Percentiles rank a stretch among this genome's conserved stretches.
Conservation (phyloP, 768 basidiomycete genomes). For the Daedaleopsis nitida region DNA sequence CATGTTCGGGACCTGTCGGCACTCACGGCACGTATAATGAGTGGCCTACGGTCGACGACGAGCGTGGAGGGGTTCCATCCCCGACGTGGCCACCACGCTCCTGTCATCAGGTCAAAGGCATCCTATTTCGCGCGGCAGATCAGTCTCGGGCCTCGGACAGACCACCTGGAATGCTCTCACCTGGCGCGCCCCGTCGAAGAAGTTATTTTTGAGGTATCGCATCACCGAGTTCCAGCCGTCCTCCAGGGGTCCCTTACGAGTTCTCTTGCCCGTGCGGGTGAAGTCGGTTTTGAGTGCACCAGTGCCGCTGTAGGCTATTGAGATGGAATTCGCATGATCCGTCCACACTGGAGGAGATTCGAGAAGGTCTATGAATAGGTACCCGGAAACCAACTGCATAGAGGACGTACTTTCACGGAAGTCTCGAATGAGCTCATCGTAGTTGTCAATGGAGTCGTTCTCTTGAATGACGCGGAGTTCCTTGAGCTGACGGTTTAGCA, state of each 20-base stretch:
- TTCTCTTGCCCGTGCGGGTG: conserved; percentile 90
- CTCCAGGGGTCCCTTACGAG: conserved; percentile 74
- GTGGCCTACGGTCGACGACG: conserved; percentile 77
- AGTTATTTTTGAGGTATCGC: conserved; percentile 95
- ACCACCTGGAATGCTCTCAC: conserved; percentile 34
- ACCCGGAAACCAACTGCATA: not conserved
- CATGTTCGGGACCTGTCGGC: conserved; percentile 6
- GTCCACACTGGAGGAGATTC: conserved; percentile 93
- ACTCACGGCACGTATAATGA: conserved; percentile 81
- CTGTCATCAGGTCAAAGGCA: conserved; percentile 92
- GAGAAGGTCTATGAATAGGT: conserved; percentile 9
- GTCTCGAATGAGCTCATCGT: conserved; percentile 74
- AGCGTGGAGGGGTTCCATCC: conserved; percentile 70
- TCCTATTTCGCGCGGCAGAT: conserved; percentile 53
- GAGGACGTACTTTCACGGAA: conserved; percentile 81
- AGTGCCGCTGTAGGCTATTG: conserved; percentile 90
- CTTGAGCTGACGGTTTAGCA: conserved; percentile 75
- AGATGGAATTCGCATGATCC: conserved; percentile 91
- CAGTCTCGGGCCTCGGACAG: not conserved
- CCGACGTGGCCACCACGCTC: conserved; percentile 83
- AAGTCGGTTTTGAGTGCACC: conserved; percentile 97
- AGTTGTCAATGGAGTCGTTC: conserved; percentile 78
- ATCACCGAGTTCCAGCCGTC: conserved; percentile 84
- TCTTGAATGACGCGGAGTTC: conserved; percentile 70
- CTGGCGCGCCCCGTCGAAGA: conserved; percentile 93